A percentile compares a stretch with the other conserved stretches of the same genome.
Conservation (phyloP, 164 flowering plant genomes). For the Cinnamomum micranthum region DNA sequence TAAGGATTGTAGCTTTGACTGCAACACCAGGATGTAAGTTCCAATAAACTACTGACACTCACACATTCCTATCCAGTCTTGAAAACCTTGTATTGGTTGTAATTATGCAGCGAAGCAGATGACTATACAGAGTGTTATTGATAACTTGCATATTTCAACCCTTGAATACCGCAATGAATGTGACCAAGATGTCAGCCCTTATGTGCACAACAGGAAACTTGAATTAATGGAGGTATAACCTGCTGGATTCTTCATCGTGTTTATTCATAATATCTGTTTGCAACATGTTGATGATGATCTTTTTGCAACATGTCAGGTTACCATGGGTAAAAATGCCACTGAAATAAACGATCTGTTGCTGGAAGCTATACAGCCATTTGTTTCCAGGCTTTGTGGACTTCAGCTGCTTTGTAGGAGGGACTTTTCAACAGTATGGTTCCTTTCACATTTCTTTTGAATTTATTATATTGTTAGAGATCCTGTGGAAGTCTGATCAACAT, state of each 20-base stretch:
- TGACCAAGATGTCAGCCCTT: slow-evolving; percentile 73
- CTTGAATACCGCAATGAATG: slow-evolving; percentile 88
- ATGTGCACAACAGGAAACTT: slow-evolving; percentile 70
- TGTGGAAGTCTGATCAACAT: not conserved
- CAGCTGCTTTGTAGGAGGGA: slow-evolving; percentile 67
- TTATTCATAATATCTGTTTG: not conserved
- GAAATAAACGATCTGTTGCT: slow-evolving; percentile 48
- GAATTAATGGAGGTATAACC: slow-evolving; percentile 68
- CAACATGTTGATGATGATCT: not conserved
- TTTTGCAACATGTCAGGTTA: slow-evolving; percentile 47
- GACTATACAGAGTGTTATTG: slow-evolving; percentile 70
- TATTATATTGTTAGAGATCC: not conserved
- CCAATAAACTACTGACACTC: not conserved
- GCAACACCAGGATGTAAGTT: slow-evolving; percentile 97
- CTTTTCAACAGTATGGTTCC: slow-evolving; percentile 49
- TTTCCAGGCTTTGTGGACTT: slow-evolving; percentile 41
- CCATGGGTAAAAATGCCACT: slow-evolving; percentile 69
- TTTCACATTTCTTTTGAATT: not conserved
- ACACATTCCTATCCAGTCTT: slow-evolving; percentile 3
- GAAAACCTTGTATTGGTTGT: slow-evolving; percentile 16
- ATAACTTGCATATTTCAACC: slow-evolving; percentile 72
- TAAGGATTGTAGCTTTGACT: slow-evolving; percentile 85
- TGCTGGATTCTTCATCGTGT: not conserved
- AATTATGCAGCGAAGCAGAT: slow-evolving; percentile 63
- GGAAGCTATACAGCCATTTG: slow-evolving; percentile 57